Conservation (phyloP, 768 basidiomycete genomes). For the Russula earlei region DNA sequence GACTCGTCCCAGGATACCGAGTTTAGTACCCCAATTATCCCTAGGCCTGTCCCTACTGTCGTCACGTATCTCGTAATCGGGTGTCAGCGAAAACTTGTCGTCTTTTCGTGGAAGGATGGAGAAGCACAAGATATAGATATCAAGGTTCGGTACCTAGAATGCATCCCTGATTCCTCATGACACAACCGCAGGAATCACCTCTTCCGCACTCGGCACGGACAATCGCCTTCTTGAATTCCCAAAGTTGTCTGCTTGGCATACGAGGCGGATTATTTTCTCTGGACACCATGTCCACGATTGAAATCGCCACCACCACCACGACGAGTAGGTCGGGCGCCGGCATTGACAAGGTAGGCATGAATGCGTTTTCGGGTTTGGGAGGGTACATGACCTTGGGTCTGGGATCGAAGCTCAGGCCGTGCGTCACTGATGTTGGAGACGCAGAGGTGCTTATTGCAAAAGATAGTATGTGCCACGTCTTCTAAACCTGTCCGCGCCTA, state of each 20-base stretch:
- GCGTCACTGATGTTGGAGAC: constrained; percentile 43
- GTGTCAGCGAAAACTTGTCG: constrained; percentile 72
- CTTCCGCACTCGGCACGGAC: constrained; percentile 85
- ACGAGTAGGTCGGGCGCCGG: constrained; percentile 31
- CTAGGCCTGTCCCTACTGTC: constrained; percentile 54
- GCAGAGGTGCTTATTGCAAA: constrained; percentile 63
- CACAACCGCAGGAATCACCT: constrained; percentile 52
- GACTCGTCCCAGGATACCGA: constrained; percentile 15
- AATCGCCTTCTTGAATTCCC: constrained; percentile 60
- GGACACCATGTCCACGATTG: constrained; percentile 44
- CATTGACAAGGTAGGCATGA: constrained; percentile 45
- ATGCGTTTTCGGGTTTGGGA: constrained; percentile 68
- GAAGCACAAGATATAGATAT: constrained; percentile 63
- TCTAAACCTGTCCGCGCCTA: neutral
- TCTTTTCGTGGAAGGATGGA: constrained; percentile 83
- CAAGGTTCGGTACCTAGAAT: constrained; percentile 40
- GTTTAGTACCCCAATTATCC: constrained; percentile 26
- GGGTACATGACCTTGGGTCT: constrained; percentile 82
- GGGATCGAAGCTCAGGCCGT: constrained; percentile 64
- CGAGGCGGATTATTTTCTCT: constrained; percentile 70
- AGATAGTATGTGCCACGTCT: constrained; percentile 51
- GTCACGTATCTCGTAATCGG: constrained; percentile 79
- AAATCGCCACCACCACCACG: constrained; percentile 38
- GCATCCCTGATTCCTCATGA: neutral
- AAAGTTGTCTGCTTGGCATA: constrained; percentile 68